phyloP scores from a whole-genome alignment of 1,284 basidiomycete genomes.

The Bjerkandera adusta region DNA sequence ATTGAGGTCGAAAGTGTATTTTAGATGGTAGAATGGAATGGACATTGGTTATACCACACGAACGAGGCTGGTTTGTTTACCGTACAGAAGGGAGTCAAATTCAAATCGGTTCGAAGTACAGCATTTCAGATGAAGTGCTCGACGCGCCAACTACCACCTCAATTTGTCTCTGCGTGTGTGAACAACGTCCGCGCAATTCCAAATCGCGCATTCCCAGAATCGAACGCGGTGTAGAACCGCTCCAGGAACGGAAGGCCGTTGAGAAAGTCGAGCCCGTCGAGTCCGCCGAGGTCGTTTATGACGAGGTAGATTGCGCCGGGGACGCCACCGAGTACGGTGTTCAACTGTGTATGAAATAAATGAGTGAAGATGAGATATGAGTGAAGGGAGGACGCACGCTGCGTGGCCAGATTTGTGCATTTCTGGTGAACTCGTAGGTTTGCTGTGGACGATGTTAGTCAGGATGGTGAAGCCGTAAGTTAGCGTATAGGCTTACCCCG shows the following conservation, averaged over 20 bases:
- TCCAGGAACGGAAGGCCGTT: constrained; percentile 37
- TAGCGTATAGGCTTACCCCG: constrained; percentile 28
- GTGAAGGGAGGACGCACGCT: constrained; percentile 17
- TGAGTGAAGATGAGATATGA: not conserved
- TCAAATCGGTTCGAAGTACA: no score
- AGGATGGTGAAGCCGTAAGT: not conserved
- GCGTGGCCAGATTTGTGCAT: constrained; percentile 56
- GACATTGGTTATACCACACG: no score
- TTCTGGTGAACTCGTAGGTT: constrained; percentile 39
- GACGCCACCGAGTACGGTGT: constrained; percentile 24
- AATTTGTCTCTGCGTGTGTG: not conserved
- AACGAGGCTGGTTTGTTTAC: no score
- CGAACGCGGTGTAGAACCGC: constrained; percentile 63
- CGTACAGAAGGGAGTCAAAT: no score
- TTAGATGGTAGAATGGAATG: no score
- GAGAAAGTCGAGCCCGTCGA: constrained; percentile 27
- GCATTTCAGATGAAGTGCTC: no score
- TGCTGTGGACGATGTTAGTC: constrained; percentile 14
- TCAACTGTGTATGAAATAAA: constrained; percentile 19
- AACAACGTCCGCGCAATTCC: constrained; percentile 35
- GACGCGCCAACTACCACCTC: no score
- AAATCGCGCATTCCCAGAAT: constrained; percentile 42
- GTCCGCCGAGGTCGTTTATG: constrained; percentile 19
- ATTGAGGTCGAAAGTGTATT: no score
- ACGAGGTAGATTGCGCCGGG: constrained; percentile 25